Percentiles rank a stretch among this genome's conserved stretches.
Evolutionary conservation across 2,329 filamentous ascomycete genomes (phyloP).

Genomic region (Paecilomyces sp.): DNA sequence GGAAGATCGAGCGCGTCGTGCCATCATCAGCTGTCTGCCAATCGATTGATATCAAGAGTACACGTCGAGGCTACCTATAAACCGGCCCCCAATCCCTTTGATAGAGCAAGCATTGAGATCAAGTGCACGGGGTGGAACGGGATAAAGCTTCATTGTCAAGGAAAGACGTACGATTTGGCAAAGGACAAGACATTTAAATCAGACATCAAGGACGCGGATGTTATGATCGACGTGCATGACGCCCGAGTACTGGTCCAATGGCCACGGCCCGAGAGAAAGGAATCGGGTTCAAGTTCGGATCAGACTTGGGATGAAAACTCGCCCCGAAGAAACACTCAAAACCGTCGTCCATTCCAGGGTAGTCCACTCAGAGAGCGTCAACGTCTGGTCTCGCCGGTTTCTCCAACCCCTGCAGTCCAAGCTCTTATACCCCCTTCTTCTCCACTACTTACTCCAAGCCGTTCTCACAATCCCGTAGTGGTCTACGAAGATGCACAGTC

Average conservation of each 20-base stretch:
- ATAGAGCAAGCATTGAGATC: constrained; percentile 75
- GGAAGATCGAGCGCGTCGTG: constrained; percentile 91
- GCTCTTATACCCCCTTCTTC: constrained; percentile 35
- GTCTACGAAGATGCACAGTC: constrained; percentile 67
- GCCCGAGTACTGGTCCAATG: constrained; percentile 83
- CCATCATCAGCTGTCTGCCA: constrained; percentile 88
- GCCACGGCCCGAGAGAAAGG: constrained; percentile 57
- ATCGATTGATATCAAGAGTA: constrained; percentile 85
- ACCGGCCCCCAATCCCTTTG: constrained; percentile 58
- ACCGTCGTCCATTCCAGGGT: constrained; percentile 23
- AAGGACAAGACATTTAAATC: constrained; percentile 89
- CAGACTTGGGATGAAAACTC: constrained; percentile 61
- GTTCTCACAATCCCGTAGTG: constrained; percentile 38
- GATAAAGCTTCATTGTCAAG: constrained; percentile 84
- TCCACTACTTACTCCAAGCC: constrained; percentile 36
- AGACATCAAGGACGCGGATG: constrained; percentile 77
- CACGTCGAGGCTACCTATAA: constrained; percentile 86
- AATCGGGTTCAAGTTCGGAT: constrained; percentile 51
- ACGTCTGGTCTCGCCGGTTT: constrained; percentile 67
- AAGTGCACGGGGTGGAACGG: constrained; percentile 95
- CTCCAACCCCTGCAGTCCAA: constrained; percentile 55
- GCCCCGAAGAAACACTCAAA: constrained; percentile 26
- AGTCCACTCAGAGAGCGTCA: constrained; percentile 52
- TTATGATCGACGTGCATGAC: constrained; percentile 94
- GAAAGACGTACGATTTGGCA: constrained; percentile 72